Evolutionary conservation across 2,329 filamentous ascomycete genomes (phyloP).

Genomic region (Thielaviopsis punctulata): DNA sequence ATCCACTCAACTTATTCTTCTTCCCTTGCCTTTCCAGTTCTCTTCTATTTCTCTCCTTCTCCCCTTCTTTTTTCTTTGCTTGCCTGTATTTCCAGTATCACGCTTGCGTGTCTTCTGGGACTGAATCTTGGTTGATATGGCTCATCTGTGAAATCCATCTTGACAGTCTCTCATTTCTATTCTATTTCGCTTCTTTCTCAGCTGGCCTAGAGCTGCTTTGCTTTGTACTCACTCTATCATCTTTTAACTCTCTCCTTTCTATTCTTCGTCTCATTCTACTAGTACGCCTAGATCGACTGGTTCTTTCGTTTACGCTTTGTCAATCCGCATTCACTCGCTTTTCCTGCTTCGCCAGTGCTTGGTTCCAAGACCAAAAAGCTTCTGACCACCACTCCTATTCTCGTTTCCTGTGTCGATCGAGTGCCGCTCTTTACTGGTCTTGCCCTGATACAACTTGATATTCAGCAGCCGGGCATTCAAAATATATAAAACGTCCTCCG

Average conservation of each 20-base stretch:
- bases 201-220: conserved; percentile 6
- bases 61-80: not conserved
- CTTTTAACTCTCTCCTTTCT: not conserved
- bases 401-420: not conserved
- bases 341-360: not conserved
- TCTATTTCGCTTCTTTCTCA: conserved; percentile 1
- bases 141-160: not conserved
- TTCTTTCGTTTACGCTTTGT: not conserved
- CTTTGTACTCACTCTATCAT: not conserved
- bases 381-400: not conserved
- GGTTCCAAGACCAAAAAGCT: not conserved
- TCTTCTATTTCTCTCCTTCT: conserved; percentile 10
- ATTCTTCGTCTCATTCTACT: conserved; percentile 1
- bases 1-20: not conserved
- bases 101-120: not conserved
- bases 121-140: conserved; percentile 7
- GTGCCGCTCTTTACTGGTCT: not conserved
- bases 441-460: not conserved
- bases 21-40: not conserved
- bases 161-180: not conserved
- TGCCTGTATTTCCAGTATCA: conserved; percentile 1
- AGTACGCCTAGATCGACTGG: not conserved
- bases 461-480: too few species aligned
- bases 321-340: not conserved
- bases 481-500: not conserved